Evolutionary conservation across 2,329 filamentous ascomycete species (phyloP), one percentile per base, ranked within the genome.

Genomic region (Elsinoe fawcettii): DNA sequence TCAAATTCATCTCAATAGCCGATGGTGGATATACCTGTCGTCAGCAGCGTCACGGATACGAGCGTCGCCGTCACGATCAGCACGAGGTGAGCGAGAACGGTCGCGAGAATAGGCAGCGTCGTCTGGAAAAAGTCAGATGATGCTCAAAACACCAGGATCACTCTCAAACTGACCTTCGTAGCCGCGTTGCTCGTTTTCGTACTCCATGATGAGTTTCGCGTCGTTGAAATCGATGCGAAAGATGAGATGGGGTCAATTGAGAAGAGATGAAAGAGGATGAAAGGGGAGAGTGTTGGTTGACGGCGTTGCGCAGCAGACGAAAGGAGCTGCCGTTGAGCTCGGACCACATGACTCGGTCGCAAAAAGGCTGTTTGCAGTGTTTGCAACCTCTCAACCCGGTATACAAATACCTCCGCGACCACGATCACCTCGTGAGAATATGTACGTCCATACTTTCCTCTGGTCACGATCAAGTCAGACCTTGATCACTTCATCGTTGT

Each of bases 31-130:
- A n/a, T 61, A 62, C 61, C 61, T 60, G 63, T 60, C 60, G 56
- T 64, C 71, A 65, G 83, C 82, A 62, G 77, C 81, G 64, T 80
- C 82, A 67, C 84, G 82, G 64, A 80, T 78, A 64, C 83, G 78
- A 62, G 78, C 76, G 66, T 81, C 79, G 65, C 80, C 80, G 55
- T 73, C 68, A 66, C 74, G 74, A 63, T 77, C 75, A 58, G 68
- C 71, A 67, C 80, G 80, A 66, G 83, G 84, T 63, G 83, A 86
- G 64, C 82, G 80, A 70, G 81, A 84, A 69, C 83, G 80, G 63
- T 86, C 82, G 68, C 84, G 83, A 61, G 82, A 78, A 70, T 84
- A 85, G 65, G 72, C 72, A 67, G 81, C 80, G 69, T 86, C 83
- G 66, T 85, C 79, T 72, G 61, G 55, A 41, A 60, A 51, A 39